These are phyloP conservation scores for Stephanodiscus minutulus DNA, from an alignment of 108 stramenopile genomes.

Conservation along the genomic window DNA sequence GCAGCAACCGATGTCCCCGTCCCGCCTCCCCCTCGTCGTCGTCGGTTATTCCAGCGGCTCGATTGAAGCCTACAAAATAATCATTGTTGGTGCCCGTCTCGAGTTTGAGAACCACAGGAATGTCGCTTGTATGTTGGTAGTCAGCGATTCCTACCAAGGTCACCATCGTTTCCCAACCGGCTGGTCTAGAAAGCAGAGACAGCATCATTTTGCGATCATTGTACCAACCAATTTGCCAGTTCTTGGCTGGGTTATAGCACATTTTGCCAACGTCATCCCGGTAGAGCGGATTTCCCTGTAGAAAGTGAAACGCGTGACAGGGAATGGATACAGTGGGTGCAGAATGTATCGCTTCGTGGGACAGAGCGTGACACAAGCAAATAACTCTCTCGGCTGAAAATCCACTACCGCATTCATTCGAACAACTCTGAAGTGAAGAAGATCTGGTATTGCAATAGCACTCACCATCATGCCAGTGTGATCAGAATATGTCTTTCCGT, in stretches of 20 bases:
- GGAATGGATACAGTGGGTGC: background rate
- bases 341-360: background rate
- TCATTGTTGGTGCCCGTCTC: conserved; percentile 27
- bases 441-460: background rate
- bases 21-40: too few relatives aligned
- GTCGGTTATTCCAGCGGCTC: too few relatives aligned
- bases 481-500: conserved; percentile 36
- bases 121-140: conserved; percentile 18
- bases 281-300: conserved; percentile 42
- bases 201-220: conserved; percentile 12
- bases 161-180: conserved; percentile 3
- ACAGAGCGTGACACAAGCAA: background rate
- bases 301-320: background rate
- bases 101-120: conserved; percentile 28
- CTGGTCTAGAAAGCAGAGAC: background rate
- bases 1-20: too few relatives aligned
- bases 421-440: background rate
- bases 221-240: conserved; percentile 45
- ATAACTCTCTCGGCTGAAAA: background rate
- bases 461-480: conserved; percentile 39
- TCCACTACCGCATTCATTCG: background rate
- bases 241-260: conserved; percentile 51
- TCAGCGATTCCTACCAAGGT: conserved; percentile 43
- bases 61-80: conserved; percentile 44
- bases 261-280: conserved; percentile 32